phyloP scores from a whole-genome alignment of 192 early-diverging fungal species.

The Globomyces pollinis-pini region DNA sequence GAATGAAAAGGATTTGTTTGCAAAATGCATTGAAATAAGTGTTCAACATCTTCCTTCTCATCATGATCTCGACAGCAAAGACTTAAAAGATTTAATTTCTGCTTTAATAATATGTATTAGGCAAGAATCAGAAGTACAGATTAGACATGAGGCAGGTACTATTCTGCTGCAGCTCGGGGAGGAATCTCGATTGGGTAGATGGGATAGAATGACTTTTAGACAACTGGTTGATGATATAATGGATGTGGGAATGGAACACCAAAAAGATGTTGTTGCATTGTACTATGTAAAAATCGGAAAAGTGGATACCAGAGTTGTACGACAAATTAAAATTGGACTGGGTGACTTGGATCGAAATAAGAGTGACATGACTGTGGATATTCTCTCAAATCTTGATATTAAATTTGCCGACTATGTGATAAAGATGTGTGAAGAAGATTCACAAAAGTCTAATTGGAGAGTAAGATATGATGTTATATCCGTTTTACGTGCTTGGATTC shows the following conservation, averaged over 20 bases:
- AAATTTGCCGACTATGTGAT: conserved; percentile 24
- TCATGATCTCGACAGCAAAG: conserved; percentile 12
- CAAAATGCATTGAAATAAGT: too few relatives aligned
- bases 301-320: conserved; percentile 24
- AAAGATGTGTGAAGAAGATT: conserved; percentile 20
- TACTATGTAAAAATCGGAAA: conserved; percentile 9
- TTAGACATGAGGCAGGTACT: conserved; percentile 35
- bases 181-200: conserved; percentile 24
- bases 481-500: conserved; percentile 32
- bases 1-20: too few relatives aligned
- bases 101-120: conserved; percentile 23
- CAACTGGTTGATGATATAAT: conserved; percentile 30
- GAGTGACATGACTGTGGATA: conserved; percentile 10
- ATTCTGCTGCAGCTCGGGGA: conserved; percentile 25
- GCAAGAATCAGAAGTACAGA: conserved; percentile 11
- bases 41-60: too few relatives aligned
- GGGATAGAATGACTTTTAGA: conserved; percentile 40
- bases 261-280: conserved; percentile 22
- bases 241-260: conserved; percentile 15
- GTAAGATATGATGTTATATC: conserved; percentile 30
- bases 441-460: conserved; percentile 31
- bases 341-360: conserved; percentile 23
- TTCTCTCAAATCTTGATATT: conserved; percentile 15
- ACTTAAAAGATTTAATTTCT: conserved; percentile 20
- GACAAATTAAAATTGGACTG: conserved; percentile 20